Conservation (phyloP, 371 early-diverging fungal species). For the Zancudomyces culisetae region DNA sequence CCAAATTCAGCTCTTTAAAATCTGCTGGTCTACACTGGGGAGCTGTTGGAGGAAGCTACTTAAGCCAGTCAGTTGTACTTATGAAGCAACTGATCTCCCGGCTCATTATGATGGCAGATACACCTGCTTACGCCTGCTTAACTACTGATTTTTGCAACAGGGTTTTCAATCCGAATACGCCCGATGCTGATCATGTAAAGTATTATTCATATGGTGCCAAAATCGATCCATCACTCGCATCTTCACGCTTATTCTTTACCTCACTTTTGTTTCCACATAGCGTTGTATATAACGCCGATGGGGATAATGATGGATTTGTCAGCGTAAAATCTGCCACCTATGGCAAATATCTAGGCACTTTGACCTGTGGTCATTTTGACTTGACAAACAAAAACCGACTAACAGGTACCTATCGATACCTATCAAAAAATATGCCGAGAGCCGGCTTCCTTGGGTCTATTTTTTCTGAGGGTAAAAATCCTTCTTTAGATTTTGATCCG, state of each 20-base stretch:
- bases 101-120: conserved; percentile 37
- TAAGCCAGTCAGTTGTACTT: conserved; percentile 11
- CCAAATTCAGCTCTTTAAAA: neutral
- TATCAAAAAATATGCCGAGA: conserved; percentile 16
- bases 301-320: conserved; percentile 85
- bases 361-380: conserved; percentile 71
- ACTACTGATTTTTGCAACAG: conserved; percentile 65
- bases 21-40: conserved; percentile 1
- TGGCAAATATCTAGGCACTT: conserved; percentile 65
- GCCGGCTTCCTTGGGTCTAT: conserved; percentile 6
- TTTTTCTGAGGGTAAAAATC: conserved; percentile 15
- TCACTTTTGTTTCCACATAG: conserved; percentile 42
- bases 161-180: conserved; percentile 70
- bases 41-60: conserved; percentile 7
- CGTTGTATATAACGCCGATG: conserved; percentile 54
- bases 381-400: conserved; percentile 25
- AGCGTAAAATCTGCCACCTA: conserved; percentile 55
- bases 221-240: conserved; percentile 21
- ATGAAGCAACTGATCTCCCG: conserved; percentile 16
- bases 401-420: conserved; percentile 15
- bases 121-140: conserved; percentile 73
- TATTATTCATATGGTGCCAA: conserved; percentile 68
- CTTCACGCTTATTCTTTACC: conserved; percentile 22
- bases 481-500: conserved; percentile 40
- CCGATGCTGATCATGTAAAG: conserved; percentile 45